Base-by-base conservation (phyloP, 2,329 filamentous ascomycete species). In the Ambrosiella xylebori region DNA sequence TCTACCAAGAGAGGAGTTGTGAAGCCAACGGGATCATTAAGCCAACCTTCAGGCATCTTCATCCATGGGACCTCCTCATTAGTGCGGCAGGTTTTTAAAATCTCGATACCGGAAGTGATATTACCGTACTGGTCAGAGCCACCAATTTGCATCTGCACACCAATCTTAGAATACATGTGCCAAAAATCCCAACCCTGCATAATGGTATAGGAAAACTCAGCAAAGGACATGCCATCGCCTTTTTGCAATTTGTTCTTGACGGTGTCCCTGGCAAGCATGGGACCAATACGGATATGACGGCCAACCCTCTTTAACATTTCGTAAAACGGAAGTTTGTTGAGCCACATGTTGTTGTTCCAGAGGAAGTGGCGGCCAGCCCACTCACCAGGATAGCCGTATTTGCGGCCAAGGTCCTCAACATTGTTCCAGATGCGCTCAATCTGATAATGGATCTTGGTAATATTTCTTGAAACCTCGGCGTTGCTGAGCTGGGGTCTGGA, bases 141-240 rank as follows among this genome's bases (percentile, higher is more conserved):
- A 59, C 93, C 93, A 56, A 98, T 87, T 71, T 98, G 89, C 67
- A 97, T 79, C 66, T 90, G 84, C 8, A 89, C 76, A 53, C 78
- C 78, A 27, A 76, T 75, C 52, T 79, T 76, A 61, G 65, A 68
- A 70, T 86, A 94, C 72, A 97, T 78, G 64, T 86, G 77, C 87
- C 88, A 97, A 80, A 90, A 98, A 68, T 98, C 93, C 85, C 90
- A 97, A 19, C 85, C 89, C 68, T 98, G 93, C 65, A 97, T 80
- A 13, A 98, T 72, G 1, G 94, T 93, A 66, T 98, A 98, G 47
- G 82, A 79, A 69, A 98, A 95, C 68, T 98, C 93, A 40, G 88
- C 84, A 65, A 94, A 86, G 0, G 90, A 94, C 85, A 98, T 91
- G 64, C 93, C 94, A 62, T 93, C 86, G 41, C 88, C 88, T 57